Percentiles rank a stretch among this genome's conserved stretches.
Conservation (phyloP, 2,329 filamentous ascomycete genomes). For the Chlorencoelia australis region DNA sequence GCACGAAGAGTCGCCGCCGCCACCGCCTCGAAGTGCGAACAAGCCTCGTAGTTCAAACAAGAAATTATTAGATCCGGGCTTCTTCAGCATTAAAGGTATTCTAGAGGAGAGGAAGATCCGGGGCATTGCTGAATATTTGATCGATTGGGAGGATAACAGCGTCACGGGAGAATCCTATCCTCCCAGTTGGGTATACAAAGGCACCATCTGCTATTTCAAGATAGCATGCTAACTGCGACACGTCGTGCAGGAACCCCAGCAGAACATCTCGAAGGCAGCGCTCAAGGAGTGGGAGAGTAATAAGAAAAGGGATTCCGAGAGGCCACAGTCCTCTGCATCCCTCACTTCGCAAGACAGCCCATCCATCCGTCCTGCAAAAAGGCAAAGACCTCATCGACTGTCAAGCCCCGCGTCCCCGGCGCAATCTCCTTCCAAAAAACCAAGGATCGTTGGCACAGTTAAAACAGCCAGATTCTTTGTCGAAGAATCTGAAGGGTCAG, state of each 20-base stretch:
- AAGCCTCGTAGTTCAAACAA: too few species aligned
- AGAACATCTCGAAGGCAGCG: constrained; percentile 5
- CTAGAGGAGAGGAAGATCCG: constrained; percentile 10
- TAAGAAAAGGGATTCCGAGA: background rate
- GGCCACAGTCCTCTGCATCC: background rate
- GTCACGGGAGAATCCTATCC: constrained; percentile 36
- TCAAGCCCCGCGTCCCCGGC: background rate
- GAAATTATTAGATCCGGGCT: background rate
- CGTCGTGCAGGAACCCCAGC: constrained; percentile 19
- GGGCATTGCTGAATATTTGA: constrained; percentile 33
- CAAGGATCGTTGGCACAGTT: constrained; percentile 5
- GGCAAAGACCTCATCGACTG: constrained; percentile 4
- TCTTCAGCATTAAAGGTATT: constrained; percentile 10
- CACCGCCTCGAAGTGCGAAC: too few species aligned
- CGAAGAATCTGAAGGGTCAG: constrained; percentile 7
- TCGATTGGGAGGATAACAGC: constrained; percentile 48
- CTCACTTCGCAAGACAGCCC: constrained; percentile 9
- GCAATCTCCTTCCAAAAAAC: constrained; percentile 10
- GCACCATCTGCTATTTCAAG: background rate
- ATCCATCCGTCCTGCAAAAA: constrained; percentile 13
- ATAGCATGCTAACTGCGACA: background rate
- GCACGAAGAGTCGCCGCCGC: too few species aligned
- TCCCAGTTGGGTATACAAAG: constrained; percentile 40
- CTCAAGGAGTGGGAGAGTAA: constrained; percentile 7
- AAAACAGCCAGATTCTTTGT: constrained; percentile 8